Evolutionary conservation across 2,329 filamentous ascomycete species (phyloP).

Genomic region (Phaeosphaeriaceae sp.): DNA sequence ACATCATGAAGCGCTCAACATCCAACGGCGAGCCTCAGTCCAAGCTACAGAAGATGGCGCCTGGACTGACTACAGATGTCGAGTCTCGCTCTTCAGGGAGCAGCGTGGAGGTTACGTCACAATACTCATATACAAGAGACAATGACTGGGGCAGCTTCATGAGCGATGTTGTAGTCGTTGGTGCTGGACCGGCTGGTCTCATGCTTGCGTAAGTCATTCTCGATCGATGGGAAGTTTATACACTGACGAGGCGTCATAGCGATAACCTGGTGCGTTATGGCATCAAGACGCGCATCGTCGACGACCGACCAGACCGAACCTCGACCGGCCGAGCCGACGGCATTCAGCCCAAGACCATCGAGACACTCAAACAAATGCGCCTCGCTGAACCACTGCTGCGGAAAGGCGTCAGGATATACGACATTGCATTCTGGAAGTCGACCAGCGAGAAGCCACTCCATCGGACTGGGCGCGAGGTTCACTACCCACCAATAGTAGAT

Average conservation of each 20-base stretch:
- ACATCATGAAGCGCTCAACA: constrained; percentile 43
- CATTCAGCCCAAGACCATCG: constrained; percentile 78
- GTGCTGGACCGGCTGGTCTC: constrained; percentile 52
- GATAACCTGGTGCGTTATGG: constrained; percentile 69
- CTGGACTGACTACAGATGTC: constrained; percentile 34
- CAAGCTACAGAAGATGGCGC: constrained; percentile 45
- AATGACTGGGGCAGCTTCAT: constrained; percentile 42
- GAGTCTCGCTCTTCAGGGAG: constrained; percentile 32
- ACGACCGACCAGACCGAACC: constrained; percentile 73
- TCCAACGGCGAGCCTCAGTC: constrained; percentile 30
- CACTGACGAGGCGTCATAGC: constrained; percentile 38
- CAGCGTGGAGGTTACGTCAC: constrained; percentile 28
- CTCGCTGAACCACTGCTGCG: constrained; percentile 73
- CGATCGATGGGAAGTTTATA: neutral
- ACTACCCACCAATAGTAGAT: constrained; percentile 66
- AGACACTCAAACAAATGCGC: constrained; percentile 76
- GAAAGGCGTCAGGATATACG: constrained; percentile 73
- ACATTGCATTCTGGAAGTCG: constrained; percentile 72
- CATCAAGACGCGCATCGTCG: constrained; percentile 69
- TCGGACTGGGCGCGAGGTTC: constrained; percentile 69
- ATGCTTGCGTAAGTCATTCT: constrained; percentile 49
- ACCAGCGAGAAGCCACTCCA: constrained; percentile 54
- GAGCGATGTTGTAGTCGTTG: constrained; percentile 51
- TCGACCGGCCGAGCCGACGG: constrained; percentile 74
- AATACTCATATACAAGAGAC: constrained; percentile 21